Conservation (phyloP, 2,329 filamentous ascomycete species). For the Beauveria asiatica region DNA sequence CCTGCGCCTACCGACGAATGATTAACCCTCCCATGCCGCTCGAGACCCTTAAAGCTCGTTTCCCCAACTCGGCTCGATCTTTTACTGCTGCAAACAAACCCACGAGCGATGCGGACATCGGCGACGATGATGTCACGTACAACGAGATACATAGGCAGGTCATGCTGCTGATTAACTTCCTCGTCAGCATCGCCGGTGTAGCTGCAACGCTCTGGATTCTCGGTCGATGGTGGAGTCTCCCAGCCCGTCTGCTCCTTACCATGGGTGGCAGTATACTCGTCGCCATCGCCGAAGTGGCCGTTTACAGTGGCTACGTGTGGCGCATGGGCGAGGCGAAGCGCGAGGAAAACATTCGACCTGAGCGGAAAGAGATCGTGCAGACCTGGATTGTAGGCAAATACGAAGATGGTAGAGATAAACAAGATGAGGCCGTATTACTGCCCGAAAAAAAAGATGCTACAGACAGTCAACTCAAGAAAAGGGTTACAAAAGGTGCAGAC, state of each 20-base stretch:
- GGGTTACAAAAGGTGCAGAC: background rate
- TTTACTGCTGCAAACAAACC: constrained; percentile 48
- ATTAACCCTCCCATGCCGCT: constrained; percentile 47
- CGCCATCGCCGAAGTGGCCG: constrained; percentile 65
- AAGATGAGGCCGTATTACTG: constrained; percentile 19
- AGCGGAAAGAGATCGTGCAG: constrained; percentile 60
- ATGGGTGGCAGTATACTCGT: constrained; percentile 63
- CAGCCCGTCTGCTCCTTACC: constrained; percentile 60
- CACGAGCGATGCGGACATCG: constrained; percentile 35
- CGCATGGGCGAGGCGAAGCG: constrained; percentile 60
- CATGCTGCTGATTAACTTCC: constrained; percentile 79
- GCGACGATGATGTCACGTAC: constrained; percentile 58
- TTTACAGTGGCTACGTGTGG: constrained; percentile 69
- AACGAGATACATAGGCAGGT: constrained; percentile 73
- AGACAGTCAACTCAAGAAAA: background rate
- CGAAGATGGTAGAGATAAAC: constrained; percentile 18
- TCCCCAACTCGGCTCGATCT: constrained; percentile 44
- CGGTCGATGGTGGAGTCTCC: constrained; percentile 66
- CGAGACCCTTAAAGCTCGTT: constrained; percentile 53
- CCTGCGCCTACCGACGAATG: constrained; percentile 75
- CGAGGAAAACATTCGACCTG: constrained; percentile 50
- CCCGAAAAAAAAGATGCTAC: constrained; percentile 15
- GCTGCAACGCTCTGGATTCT: constrained; percentile 71
- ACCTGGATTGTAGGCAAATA: constrained; percentile 57
- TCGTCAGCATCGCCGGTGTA: constrained; percentile 76